Evolutionary conservation across 2,329 filamentous ascomycete genomes (phyloP).

Genomic region (Pyrenophora teres): DNA sequence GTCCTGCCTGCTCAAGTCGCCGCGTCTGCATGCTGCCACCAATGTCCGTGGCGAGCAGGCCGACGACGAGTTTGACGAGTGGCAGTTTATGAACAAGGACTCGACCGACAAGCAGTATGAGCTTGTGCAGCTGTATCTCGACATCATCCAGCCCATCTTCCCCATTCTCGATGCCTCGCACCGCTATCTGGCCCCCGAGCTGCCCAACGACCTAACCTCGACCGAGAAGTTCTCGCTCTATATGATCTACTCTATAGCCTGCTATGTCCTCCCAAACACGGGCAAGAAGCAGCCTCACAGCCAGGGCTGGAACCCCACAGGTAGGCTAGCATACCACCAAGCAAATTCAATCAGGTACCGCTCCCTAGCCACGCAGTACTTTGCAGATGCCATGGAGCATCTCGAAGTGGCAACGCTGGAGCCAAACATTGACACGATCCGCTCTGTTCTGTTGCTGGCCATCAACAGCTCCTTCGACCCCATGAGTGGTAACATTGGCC

Average conservation of each 20-base stretch:
- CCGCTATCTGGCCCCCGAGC: conserved; percentile 31
- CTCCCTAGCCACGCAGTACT: conserved; percentile 32
- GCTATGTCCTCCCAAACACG: conserved; percentile 37
- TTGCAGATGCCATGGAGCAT: conserved; percentile 38
- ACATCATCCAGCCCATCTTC: conserved; percentile 35
- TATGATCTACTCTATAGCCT: conserved; percentile 46
- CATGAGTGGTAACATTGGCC: conserved; percentile 42
- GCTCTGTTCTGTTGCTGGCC: conserved; percentile 40
- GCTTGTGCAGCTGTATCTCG: conserved; percentile 38
- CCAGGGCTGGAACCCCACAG: conserved; percentile 28
- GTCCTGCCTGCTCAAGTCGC: conserved; percentile 41
- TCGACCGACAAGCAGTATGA: conserved; percentile 33
- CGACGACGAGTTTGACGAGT: conserved; percentile 34
- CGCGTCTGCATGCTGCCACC: conserved; percentile 28
- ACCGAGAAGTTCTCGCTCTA: conserved; percentile 39
- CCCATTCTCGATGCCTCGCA: conserved; percentile 36
- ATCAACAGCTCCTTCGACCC: conserved; percentile 46
- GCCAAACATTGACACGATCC: conserved; percentile 38
- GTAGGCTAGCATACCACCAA: conserved; percentile 37
- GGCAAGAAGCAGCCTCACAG: conserved; percentile 27
- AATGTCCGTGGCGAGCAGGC: conserved; percentile 18
- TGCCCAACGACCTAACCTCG: conserved; percentile 30
- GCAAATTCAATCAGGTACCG: conserved; percentile 39
- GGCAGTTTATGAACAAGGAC: conserved; percentile 29
- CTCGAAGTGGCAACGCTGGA: conserved; percentile 42